Percentiles rank a stretch among this genome's conserved stretches.
Conservation (phyloP, 768 basidiomycete genomes). For the Tylopilus subfusipes region DNA sequence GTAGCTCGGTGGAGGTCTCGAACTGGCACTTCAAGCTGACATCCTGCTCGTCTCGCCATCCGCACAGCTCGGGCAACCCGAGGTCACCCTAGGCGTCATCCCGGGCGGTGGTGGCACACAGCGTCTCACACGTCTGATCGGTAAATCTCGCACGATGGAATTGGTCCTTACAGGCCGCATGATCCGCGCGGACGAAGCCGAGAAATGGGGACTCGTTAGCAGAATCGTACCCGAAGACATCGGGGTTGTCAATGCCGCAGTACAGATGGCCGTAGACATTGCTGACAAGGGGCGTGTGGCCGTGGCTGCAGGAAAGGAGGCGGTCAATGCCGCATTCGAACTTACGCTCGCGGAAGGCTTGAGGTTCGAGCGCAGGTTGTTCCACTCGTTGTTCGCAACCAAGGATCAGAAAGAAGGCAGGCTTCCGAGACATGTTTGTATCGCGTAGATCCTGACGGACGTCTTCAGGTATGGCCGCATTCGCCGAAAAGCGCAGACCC, state of each 20-base stretch:
- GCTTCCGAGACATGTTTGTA: slow-evolving; percentile 22
- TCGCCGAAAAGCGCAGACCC: slow-evolving; percentile 89
- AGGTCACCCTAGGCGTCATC: slow-evolving; percentile 93
- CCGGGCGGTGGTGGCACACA: slow-evolving; percentile 95
- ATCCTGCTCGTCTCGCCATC: slow-evolving; percentile 89
- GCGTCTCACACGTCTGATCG: slow-evolving; percentile 78
- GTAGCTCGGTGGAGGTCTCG: slow-evolving; percentile 95
- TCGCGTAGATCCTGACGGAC: not conserved
- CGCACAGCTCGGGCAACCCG: slow-evolving; percentile 93
- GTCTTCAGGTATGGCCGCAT: slow-evolving; percentile 83
- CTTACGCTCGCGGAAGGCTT: slow-evolving; percentile 78
- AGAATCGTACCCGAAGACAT: slow-evolving; percentile 73
- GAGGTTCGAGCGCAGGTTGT: slow-evolving; percentile 81
- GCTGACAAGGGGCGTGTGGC: slow-evolving; percentile 80
- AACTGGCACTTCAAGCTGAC: slow-evolving; percentile 95
- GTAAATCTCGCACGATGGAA: slow-evolving; percentile 95
- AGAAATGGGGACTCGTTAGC: slow-evolving; percentile 83
- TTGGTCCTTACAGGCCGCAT: slow-evolving; percentile 84
- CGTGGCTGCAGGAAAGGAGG: slow-evolving; percentile 87
- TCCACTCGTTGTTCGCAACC: slow-evolving; percentile 91
- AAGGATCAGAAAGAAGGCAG: slow-evolving; percentile 92
- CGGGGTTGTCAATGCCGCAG: slow-evolving; percentile 84
- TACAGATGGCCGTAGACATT: slow-evolving; percentile 74
- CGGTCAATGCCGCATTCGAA: slow-evolving; percentile 91
- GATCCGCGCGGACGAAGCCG: slow-evolving; percentile 78